Evolutionary conservation across 129 eudicot species (phyloP).

Genomic region (Helianthus annuus): DNA sequence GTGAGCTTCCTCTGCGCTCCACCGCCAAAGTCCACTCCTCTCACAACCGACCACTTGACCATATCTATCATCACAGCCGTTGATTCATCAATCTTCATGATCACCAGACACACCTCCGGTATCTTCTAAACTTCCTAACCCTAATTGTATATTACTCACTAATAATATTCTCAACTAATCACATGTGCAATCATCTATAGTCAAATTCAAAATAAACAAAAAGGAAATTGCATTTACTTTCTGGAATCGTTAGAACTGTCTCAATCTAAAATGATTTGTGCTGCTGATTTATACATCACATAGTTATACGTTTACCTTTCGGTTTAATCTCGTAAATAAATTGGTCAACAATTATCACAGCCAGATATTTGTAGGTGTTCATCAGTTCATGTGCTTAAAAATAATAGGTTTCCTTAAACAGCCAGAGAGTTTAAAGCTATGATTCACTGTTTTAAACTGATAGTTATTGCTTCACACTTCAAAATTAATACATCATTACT

Average conservation of each 20-base stretch:
- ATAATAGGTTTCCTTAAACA: background rate
- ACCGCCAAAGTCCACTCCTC: background rate
- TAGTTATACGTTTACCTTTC: background rate
- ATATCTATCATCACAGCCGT: background rate
- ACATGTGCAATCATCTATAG: no score
- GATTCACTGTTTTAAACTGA: no score
- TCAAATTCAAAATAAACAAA: no score
- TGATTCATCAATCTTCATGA: background rate
- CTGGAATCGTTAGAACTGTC: background rate
- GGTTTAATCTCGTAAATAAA: background rate
- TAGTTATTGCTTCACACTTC: no score
- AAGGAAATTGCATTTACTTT: no score
- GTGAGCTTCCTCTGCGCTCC: background rate
- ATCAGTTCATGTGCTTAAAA: background rate
- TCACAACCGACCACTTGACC: no score
- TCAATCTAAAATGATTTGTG: background rate
- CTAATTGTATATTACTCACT: background rate
- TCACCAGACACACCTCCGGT: background rate
- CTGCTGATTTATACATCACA: background rate
- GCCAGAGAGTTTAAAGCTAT: no score
- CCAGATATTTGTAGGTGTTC: background rate
- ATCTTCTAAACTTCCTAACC: conserved; percentile 9
- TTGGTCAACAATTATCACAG: no score
- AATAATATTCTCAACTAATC: no score
- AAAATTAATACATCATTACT: no score